A percentile compares a stretch with the other conserved stretches of the same genome.
phyloP scores from a whole-genome alignment of 768 basidiomycete genomes.

The Cystoderma amianthinum region DNA sequence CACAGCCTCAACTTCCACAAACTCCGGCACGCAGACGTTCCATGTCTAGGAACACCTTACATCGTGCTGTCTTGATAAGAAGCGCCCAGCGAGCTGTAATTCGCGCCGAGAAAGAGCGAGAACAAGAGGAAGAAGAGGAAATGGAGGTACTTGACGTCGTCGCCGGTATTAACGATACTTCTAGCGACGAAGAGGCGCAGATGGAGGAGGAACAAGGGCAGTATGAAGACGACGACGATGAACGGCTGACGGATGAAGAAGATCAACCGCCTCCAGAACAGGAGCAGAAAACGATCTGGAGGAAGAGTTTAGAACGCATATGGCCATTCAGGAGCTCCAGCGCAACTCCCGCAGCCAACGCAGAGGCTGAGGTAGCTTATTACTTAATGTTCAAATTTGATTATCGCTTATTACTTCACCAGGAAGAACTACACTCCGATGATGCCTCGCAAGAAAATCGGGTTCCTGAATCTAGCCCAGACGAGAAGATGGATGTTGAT shows the following conservation, averaged over 20 bases:
- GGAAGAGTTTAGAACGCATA: constrained; percentile 33
- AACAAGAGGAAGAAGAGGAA: constrained; percentile 42
- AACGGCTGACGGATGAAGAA: constrained; percentile 21
- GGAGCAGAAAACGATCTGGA: constrained; percentile 29
- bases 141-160: constrained; percentile 45
- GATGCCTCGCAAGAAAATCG: constrained; percentile 6
- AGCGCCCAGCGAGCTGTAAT: constrained; percentile 59
- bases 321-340: constrained; percentile 29
- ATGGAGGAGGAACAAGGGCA: constrained; percentile 14
- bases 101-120: constrained; percentile 41
- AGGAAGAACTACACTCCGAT: background rate
- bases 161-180: constrained; percentile 28
- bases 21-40: constrained; percentile 29
- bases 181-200: constrained; percentile 17
- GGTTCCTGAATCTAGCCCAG: background rate
- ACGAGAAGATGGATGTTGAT: constrained; percentile 13
- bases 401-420: constrained; percentile 1
- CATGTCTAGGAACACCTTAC: constrained; percentile 43
- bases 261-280: constrained; percentile 13
- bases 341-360: constrained; percentile 11
- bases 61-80: constrained; percentile 64
- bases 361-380: constrained; percentile 6
- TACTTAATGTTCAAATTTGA: constrained; percentile 7
- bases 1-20: constrained; percentile 18
- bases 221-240: constrained; percentile 13